Percentiles rank a stretch among this genome's conserved stretches.
Conservation (phyloP, 2,329 filamentous ascomycete species). For the Fulvia fulva region DNA sequence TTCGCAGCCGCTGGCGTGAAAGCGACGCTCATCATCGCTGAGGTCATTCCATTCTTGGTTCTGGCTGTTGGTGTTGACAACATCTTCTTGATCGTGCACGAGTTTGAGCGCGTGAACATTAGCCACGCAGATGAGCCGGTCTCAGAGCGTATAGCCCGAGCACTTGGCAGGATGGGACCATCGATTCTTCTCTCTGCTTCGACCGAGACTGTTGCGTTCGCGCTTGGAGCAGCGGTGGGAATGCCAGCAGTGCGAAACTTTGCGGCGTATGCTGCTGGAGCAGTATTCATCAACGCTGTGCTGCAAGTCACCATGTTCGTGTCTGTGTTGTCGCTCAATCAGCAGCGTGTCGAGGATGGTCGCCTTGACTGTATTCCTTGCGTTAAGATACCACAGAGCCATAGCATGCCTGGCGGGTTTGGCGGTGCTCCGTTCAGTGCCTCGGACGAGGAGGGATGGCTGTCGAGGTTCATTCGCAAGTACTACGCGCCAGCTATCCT, state of each 20-base stretch:
- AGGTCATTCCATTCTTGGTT: conserved; percentile 97
- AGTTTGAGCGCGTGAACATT: conserved; percentile 91
- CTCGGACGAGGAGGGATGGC: conserved; percentile 72
- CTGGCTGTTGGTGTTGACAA: conserved; percentile 97
- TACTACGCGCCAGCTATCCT: conserved; percentile 80
- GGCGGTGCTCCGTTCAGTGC: conserved; percentile 61
- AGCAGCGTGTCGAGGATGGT: conserved; percentile 80
- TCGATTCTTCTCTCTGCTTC: conserved; percentile 94
- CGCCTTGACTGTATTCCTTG: conserved; percentile 92
- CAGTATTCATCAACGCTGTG: conserved; percentile 95
- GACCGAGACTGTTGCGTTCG: conserved; percentile 91
- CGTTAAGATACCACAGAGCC: conserved; percentile 71
- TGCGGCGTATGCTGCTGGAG: conserved; percentile 90
- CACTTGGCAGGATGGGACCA: conserved; percentile 92
- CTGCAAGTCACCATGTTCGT: conserved; percentile 97
- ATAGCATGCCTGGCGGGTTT: conserved; percentile 59
- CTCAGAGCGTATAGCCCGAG: conserved; percentile 77
- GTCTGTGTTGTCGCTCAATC: conserved; percentile 85
- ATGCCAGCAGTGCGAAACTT: conserved; percentile 99
- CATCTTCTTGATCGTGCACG: conserved; percentile 97
- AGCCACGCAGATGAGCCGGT: conserved; percentile 87
- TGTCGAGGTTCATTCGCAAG: conserved; percentile 88
- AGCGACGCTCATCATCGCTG: conserved; percentile 94
- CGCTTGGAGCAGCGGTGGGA: conserved; percentile 85
- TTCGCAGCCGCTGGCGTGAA: conserved; percentile 91